phyloP scores from a whole-genome alignment of 345 rosid genomes.

The Diplotaxis tenuifolia region DNA sequence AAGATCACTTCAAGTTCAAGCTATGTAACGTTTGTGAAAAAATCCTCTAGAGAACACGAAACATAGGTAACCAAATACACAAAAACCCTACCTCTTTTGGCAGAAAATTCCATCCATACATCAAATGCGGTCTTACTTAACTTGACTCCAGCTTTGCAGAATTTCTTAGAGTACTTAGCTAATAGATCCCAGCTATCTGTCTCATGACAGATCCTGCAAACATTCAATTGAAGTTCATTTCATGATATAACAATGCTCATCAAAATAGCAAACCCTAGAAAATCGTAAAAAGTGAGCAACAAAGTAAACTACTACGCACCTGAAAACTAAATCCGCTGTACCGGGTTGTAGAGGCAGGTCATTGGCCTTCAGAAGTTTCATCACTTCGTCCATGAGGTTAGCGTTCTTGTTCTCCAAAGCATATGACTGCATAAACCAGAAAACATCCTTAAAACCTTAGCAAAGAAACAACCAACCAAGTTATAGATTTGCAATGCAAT shows the following conservation, averaged over 20 bases:
- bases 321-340: constrained; percentile 77
- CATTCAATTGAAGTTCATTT: constrained; percentile 28
- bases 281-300: not conserved
- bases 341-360: constrained; percentile 68
- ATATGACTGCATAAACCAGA: constrained; percentile 45
- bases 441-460: constrained; percentile 1
- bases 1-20: constrained; percentile 4
- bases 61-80: constrained; percentile 2
- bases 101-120: constrained; percentile 82
- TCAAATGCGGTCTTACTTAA: constrained; percentile 66
- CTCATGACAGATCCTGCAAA: constrained; percentile 67
- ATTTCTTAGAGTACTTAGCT: constrained; percentile 58
- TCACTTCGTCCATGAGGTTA: constrained; percentile 60
- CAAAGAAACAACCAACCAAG: not conserved
- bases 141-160: constrained; percentile 70
- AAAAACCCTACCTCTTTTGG: constrained; percentile 56
- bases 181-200: constrained; percentile 66
- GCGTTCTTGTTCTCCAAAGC: constrained; percentile 61
- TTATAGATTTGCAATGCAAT: constrained; percentile 11
- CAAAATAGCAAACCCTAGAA: not conserved
- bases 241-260: constrained; percentile 5
- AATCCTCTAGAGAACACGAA: not conserved
- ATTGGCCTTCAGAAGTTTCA: constrained; percentile 61
- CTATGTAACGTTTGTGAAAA: not conserved
- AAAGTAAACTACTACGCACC: constrained; percentile 40